Percentiles rank a stretch among this genome's conserved stretches.
Evolutionary conservation across 2,329 filamentous ascomycete species (phyloP).

Genomic region (Bipolaris sorokiniana): DNA sequence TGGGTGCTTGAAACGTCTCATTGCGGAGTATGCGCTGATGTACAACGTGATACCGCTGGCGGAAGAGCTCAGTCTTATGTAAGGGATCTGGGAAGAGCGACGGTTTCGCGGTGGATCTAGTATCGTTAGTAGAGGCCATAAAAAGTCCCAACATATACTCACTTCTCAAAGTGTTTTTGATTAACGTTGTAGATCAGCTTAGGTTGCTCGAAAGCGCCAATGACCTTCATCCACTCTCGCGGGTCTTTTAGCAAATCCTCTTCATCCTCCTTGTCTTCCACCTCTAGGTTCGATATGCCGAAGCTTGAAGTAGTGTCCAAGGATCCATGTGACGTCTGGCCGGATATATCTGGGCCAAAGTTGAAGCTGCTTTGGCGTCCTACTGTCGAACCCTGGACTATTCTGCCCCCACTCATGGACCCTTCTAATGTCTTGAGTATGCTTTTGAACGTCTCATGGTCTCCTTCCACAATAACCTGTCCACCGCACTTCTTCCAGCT

Average conservation of each 20-base stretch:
- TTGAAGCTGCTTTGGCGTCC: conserved; percentile 69
- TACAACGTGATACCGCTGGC: conserved; percentile 89
- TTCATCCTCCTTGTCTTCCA: conserved; percentile 62
- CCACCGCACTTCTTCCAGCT: conserved; percentile 90
- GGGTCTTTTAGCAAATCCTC: conserved; percentile 70
- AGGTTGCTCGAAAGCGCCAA: conserved; percentile 86
- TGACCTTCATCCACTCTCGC: conserved; percentile 80
- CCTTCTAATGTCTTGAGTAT: conserved; percentile 86
- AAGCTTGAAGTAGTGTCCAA: conserved; percentile 71
- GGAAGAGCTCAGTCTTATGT: conserved; percentile 84
- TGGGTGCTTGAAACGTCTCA: conserved; percentile 86
- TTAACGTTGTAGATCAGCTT: conserved; percentile 74
- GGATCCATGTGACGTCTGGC: conserved; percentile 38
- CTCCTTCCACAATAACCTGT: conserved; percentile 88
- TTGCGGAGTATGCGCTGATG: conserved; percentile 92
- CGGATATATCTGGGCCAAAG: conserved; percentile 57
- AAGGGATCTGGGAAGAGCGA: conserved; percentile 71
- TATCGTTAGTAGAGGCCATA: conserved; percentile 16
- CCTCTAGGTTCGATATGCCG: conserved; percentile 57
- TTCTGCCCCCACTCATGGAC: conserved; percentile 84
- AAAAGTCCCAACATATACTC: conserved; percentile 11
- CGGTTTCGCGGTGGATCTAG: conserved; percentile 49
- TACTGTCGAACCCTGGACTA: conserved; percentile 62
- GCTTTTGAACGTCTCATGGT: conserved; percentile 70
- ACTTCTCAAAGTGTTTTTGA: conserved; percentile 92